Percentiles rank a stretch among this genome's conserved stretches.
phyloP scores from a whole-genome alignment of 164 flowering plant genomes.

The Macadamia integrifolia region DNA sequence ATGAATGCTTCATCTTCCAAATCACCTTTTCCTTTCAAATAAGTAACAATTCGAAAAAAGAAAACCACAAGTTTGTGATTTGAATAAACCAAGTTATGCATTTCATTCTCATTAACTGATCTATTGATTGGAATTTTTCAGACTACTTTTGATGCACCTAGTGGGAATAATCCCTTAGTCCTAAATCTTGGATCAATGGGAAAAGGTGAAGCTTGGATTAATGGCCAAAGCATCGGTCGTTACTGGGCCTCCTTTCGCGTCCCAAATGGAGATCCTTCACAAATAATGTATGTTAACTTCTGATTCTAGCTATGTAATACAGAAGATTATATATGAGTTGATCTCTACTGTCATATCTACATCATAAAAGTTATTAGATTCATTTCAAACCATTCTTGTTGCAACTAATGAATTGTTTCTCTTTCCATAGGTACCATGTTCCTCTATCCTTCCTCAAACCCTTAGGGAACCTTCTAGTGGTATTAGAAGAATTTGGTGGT shows the following conservation, averaged over 20 bases:
- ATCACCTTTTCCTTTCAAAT: too few species aligned
- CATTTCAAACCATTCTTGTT: not conserved
- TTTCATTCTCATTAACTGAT: not conserved
- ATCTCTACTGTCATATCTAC: not conserved
- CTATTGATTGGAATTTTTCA: constrained; percentile 7
- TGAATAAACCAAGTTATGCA: too few species aligned
- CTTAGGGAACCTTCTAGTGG: constrained; percentile 39
- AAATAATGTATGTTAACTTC: constrained; percentile 24
- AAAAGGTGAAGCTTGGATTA: constrained; percentile 62
- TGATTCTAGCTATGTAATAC: too few species aligned
- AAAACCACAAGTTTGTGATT: too few species aligned
- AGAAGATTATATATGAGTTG: too few species aligned
- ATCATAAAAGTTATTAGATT: not conserved
- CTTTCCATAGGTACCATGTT: constrained; percentile 43
- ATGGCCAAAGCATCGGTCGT: constrained; percentile 58
- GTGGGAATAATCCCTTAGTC: constrained; percentile 38
- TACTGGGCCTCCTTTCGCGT: constrained; percentile 46
- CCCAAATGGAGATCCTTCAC: constrained; percentile 28
- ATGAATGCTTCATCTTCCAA: too few species aligned
- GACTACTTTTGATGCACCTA: constrained; percentile 45
- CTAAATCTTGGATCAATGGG: constrained; percentile 46
- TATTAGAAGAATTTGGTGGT: constrained; percentile 52
- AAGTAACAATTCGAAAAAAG: too few species aligned
- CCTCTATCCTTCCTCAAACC: constrained; percentile 57
- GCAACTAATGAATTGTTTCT: not conserved